A percentile compares a stretch with the other conserved stretches of the same genome.
Evolutionary conservation across 345 rosid species (phyloP).

Genomic region (Balakata baccata): DNA sequence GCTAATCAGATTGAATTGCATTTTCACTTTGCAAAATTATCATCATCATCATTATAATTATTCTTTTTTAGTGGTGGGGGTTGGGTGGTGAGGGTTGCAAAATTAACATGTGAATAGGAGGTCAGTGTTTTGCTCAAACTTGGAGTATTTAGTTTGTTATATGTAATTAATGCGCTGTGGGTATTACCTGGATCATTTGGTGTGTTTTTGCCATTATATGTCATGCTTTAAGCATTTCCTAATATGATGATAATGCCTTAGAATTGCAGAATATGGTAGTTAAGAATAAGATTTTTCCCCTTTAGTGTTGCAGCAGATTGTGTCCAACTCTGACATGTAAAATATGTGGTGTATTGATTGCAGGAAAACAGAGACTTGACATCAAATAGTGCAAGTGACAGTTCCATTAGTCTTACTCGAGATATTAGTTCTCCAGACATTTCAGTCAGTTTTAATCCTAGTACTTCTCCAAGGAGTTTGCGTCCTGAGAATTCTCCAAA

Average conservation of each 20-base stretch:
- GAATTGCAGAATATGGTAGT: not conserved
- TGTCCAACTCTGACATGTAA: slow-evolving; percentile 1
- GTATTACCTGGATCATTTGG: not conserved
- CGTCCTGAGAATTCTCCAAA: slow-evolving; percentile 55
- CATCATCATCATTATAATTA: not conserved
- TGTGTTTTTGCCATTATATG: not conserved
- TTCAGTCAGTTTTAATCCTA: slow-evolving; percentile 48
- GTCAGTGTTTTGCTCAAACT: too few species aligned
- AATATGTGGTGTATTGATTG: slow-evolving; percentile 26
- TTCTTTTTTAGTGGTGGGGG: not conserved
- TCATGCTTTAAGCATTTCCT: not conserved
- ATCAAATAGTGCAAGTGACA: slow-evolving; percentile 73
- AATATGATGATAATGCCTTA: not conserved
- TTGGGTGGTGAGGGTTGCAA: not conserved
- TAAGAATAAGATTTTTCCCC: slow-evolving; percentile 9
- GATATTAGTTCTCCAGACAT: slow-evolving; percentile 64
- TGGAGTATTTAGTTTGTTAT: not conserved
- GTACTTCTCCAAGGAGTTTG: slow-evolving; percentile 51
- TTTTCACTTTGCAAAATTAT: not conserved
- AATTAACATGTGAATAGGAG: too few species aligned
- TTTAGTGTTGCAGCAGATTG: not conserved
- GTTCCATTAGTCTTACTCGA: slow-evolving; percentile 64
- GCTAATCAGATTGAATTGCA: not conserved
- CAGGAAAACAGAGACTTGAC: slow-evolving; percentile 93
- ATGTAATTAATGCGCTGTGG: not conserved